phyloP scores from a whole-genome alignment of 73 alveolate genomes.

The Tetrahymena thermophila region DNA sequence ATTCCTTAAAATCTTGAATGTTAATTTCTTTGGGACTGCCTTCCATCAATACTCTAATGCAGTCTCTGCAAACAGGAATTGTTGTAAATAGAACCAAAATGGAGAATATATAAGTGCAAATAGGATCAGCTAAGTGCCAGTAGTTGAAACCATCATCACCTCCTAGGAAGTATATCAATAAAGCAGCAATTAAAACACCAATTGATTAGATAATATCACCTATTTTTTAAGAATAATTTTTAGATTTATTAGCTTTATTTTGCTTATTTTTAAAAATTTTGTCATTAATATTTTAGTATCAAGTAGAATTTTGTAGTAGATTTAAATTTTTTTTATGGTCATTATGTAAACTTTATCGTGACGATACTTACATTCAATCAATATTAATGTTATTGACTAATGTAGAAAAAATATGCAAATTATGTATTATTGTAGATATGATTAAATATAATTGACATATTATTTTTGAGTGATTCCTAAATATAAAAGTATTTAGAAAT shows the following conservation, averaged over 20 bases:
- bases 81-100: constrained; percentile 82
- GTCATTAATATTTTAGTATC: no score
- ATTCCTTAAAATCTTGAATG: constrained; percentile 12
- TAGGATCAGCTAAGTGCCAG: constrained; percentile 67
- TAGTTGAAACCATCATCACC: constrained; percentile 6
- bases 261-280: no score
- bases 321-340: no score
- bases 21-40: constrained; percentile 59
- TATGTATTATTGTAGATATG: neutral
- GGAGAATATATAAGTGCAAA: constrained; percentile 82
- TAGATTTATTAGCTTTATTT: neutral
- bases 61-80: constrained; percentile 69
- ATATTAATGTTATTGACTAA: no score
- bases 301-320: neutral
- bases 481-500: neutral
- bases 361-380: neutral
- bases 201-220: constrained; percentile 84
- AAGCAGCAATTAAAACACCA: constrained; percentile 86
- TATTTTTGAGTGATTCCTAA: neutral
- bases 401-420: no score
- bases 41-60: constrained; percentile 77
- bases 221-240: neutral
- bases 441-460: neutral
- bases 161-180: constrained; percentile 59
- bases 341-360: neutral